phyloP scores from a whole-genome alignment of 2,329 filamentous ascomycete species.

The Dothistroma septosporum region DNA sequence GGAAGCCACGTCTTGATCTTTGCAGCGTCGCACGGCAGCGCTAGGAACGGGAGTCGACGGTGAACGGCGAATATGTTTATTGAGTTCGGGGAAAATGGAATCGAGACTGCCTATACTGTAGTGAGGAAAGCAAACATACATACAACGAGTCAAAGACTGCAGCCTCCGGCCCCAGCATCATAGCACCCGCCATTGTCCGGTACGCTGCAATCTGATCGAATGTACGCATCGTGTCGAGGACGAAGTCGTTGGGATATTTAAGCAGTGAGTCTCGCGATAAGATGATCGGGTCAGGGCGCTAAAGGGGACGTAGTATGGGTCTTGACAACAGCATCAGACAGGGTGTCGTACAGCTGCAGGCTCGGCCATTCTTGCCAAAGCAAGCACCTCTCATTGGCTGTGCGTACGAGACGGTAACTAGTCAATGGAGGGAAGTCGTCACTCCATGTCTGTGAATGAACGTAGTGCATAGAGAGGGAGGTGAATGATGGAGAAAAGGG shows the following conservation, averaged over 20 bases:
- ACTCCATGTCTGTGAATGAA: neutral
- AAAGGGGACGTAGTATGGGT: neutral
- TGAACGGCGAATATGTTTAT: no score
- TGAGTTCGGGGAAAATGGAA: no score
- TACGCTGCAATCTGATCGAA: neutral
- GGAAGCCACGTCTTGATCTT: no score
- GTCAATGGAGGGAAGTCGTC: neutral
- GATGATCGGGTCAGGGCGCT: neutral
- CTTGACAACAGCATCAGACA: neutral
- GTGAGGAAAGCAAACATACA: neutral
- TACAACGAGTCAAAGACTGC: neutral
- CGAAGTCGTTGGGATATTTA: neutral
- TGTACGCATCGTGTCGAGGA: neutral
- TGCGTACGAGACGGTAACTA: neutral
- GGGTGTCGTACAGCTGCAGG: neutral
- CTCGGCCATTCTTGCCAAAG: neutral
- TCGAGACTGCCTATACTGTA: no score
- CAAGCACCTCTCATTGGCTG: neutral
- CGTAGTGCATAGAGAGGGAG: neutral
- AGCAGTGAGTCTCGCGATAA: neutral
- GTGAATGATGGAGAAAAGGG: neutral
- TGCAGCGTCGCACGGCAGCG: no score
- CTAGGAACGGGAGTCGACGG: no score
- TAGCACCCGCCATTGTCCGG: neutral
- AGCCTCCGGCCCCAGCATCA: neutral